Conservation (phyloP, 495 filamentous ascomycete species). For the Neurospora cerealis region DNA sequence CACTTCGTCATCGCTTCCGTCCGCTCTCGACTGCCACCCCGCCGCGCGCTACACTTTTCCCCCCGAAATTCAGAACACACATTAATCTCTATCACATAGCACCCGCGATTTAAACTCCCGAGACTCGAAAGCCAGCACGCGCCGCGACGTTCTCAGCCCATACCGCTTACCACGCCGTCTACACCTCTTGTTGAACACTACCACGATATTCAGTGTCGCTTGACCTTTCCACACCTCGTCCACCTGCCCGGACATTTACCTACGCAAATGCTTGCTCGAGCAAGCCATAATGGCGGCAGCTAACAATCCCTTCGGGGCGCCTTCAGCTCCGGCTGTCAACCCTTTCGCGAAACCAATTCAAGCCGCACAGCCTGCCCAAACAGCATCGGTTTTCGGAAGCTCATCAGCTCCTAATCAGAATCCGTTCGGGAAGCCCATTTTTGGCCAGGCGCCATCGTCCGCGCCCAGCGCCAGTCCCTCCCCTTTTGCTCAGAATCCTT, state of each 20-base stretch:
- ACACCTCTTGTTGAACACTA: background rate
- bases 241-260: background rate
- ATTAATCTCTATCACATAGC: background rate
- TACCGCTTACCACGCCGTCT: background rate
- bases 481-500: slow-evolving; percentile 1
- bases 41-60: background rate
- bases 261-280: slow-evolving; percentile 12
- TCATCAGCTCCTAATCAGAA: background rate
- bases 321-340: slow-evolving; percentile 4
- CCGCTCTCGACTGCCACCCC: background rate
- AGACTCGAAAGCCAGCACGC: background rate
- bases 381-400: slow-evolving; percentile 3
- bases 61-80: background rate
- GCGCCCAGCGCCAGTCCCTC: background rate
- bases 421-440: background rate
- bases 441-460: background rate
- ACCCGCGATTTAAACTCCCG: background rate
- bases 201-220: background rate
- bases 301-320: slow-evolving; percentile 21
- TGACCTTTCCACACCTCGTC: background rate
- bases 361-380: background rate
- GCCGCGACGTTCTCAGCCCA: background rate
- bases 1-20: background rate
- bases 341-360: slow-evolving; percentile 6
- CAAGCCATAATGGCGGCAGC: slow-evolving; percentile 15